Percentiles rank a stretch among this genome's conserved stretches.
Evolutionary conservation across 176 grass and related monocot genomes (phyloP).

Genomic region (Triticum urartu): DNA sequence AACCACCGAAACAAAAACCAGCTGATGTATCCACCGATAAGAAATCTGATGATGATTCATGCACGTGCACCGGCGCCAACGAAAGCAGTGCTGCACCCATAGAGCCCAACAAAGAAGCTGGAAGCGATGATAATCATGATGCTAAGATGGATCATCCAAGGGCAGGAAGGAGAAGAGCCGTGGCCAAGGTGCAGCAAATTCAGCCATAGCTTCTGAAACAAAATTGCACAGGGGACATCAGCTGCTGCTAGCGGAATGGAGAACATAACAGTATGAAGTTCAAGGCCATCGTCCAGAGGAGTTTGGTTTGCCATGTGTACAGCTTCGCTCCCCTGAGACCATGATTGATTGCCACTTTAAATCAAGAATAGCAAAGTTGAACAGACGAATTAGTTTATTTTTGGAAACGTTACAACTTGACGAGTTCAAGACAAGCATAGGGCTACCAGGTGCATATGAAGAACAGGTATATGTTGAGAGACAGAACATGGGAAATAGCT

Average conservation of each 20-base stretch:
- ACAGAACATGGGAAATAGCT: too few relatives aligned
- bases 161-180: conserved; percentile 30
- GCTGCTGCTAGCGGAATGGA: conserved; percentile 37
- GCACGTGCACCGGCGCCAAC: conserved; percentile 18
- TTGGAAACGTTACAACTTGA: conserved; percentile 16
- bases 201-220: conserved; percentile 54
- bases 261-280: conserved; percentile 72
- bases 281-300: conserved; percentile 73
- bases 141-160: conserved; percentile 62
- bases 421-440: not conserved
- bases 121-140: conserved; percentile 70
- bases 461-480: too few relatives aligned
- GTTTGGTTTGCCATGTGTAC: conserved; percentile 23
- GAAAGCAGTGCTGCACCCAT: conserved; percentile 33
- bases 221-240: conserved; percentile 20
- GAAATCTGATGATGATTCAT: conserved; percentile 30
- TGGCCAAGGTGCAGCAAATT: conserved; percentile 11
- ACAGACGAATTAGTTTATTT: not conserved
- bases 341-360: not conserved
- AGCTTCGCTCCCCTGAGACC: conserved; percentile 19
- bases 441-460: too few relatives aligned
- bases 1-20: conserved; percentile 39
- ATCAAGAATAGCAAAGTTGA: not conserved
- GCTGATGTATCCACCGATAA: conserved; percentile 16
- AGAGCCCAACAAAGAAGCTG: conserved; percentile 44